These are phyloP conservation scores for Macrophomina pseudophaseolina DNA, from an alignment of 2,329 filamentous ascomycete genomes.

Conservation along the genomic window DNA sequence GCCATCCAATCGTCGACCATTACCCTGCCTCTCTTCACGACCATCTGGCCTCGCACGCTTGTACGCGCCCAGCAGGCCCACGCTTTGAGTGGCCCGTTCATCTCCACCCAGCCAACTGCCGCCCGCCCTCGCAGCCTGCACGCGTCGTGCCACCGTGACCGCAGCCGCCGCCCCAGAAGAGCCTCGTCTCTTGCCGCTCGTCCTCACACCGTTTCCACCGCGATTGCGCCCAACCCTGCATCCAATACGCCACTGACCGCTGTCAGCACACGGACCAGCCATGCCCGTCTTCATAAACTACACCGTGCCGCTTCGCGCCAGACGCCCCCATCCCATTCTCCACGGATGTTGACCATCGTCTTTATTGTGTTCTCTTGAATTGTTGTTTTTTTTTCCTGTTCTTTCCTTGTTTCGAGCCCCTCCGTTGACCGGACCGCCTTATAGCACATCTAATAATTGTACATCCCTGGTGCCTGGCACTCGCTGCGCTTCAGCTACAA, in stretches of 20 bases:
- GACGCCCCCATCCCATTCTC: slow-evolving; percentile 18
- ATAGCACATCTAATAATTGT: slow-evolving; percentile 21
- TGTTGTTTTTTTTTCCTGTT: slow-evolving; percentile 5
- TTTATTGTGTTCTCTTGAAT: slow-evolving; percentile 2
- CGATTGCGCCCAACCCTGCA: slow-evolving; percentile 6
- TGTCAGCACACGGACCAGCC: slow-evolving; percentile 14
- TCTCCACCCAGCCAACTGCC: slow-evolving; percentile 7
- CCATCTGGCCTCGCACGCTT: not conserved
- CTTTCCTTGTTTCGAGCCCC: not conserved
- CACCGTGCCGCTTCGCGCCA: slow-evolving; percentile 13
- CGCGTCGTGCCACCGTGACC: slow-evolving; percentile 19
- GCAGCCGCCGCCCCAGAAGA: slow-evolving; percentile 17
- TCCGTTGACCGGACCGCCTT: slow-evolving; percentile 23
- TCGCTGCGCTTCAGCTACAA: not conserved
- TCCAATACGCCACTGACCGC: slow-evolving; percentile 23
- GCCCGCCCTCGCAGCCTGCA: slow-evolving; percentile 1
- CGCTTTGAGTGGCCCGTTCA: slow-evolving; percentile 6
- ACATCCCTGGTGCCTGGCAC: not conserved
- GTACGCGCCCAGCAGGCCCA: not conserved
- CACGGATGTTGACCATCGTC: slow-evolving; percentile 24
- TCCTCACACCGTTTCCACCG: not conserved
- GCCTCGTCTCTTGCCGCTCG: slow-evolving; percentile 24
- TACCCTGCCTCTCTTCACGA: not conserved
- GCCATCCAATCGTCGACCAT: slow-evolving; percentile 8
- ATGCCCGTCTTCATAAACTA: slow-evolving; percentile 12